Evolutionary conservation across 805 yeast genomes (phyloP).

Genomic region (Candida endomychidarum): DNA sequence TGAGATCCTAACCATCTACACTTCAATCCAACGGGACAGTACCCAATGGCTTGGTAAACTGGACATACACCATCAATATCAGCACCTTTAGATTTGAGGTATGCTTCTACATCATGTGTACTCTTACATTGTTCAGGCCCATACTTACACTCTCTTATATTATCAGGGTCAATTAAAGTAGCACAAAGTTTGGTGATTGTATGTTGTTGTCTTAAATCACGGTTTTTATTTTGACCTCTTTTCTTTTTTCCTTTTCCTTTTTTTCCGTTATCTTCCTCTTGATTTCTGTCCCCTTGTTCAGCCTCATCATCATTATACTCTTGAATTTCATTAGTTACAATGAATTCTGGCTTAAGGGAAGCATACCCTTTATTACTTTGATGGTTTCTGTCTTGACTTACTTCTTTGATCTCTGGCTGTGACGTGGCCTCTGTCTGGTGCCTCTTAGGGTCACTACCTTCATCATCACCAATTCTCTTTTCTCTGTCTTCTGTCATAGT

Average conservation of each 20-base stretch:
- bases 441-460: slow-evolving; percentile 12
- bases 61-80: slow-evolving; percentile 86
- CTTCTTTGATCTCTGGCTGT: slow-evolving; percentile 17
- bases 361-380: slow-evolving; percentile 77
- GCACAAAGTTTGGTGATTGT: slow-evolving; percentile 69
- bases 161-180: slow-evolving; percentile 55
- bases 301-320: slow-evolving; percentile 42
- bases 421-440: slow-evolving; percentile 17
- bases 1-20: slow-evolving; percentile 90
- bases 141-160: slow-evolving; percentile 50
- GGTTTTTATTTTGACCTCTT: slow-evolving; percentile 80
- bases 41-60: slow-evolving; percentile 75
- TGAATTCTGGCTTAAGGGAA: slow-evolving; percentile 68
- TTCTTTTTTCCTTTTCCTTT: slow-evolving; percentile 43
- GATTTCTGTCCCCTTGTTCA: slow-evolving; percentile 43
- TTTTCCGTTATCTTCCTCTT: slow-evolving; percentile 20
- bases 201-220: slow-evolving; percentile 69
- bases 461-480: slow-evolving; percentile 12
- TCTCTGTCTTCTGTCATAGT: neutral
- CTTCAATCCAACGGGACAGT: slow-evolving; percentile 88
- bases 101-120: slow-evolving; percentile 70
- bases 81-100: slow-evolving; percentile 61
- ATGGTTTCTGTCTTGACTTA: too few relatives aligned
- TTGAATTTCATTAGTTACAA: slow-evolving; percentile 47
- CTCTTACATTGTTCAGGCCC: slow-evolving; percentile 74